Base-by-base conservation (phyloP, 441 rosid species). In the Aleurites moluccanus region DNA sequence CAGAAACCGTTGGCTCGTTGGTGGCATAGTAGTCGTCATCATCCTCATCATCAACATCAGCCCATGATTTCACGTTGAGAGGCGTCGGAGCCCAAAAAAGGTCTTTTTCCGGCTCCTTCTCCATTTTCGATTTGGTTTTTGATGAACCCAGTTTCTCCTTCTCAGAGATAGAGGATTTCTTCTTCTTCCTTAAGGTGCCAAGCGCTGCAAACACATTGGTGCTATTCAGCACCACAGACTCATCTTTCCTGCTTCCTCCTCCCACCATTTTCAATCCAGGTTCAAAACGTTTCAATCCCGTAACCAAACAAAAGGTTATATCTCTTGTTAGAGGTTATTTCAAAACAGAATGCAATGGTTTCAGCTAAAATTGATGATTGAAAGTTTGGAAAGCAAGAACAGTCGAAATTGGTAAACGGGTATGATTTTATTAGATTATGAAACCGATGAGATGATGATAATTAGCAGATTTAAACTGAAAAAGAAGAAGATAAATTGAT, bases 141-240 rank as follows among this genome's bases (percentile, higher is more conserved):
- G 83, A 83, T 1, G 81, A 52, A 61, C 49, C 73, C 79, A 10
- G 2, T 52, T 72, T 53, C 0, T 82, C 83, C 73, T 87, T 85
- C 1, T 88, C 91, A 0, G 76, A 40, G 7, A 50, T 3, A 9
- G 74, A 33, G 3, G 88, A 80, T 80, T 92, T 91, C 94, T 91
- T 92, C 88, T 90, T 92, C 90, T 90, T 92, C 86, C 89, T 85
- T 47, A 88, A 81, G 67, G 87, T 84, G 69, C 83, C 92, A 66
- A 92, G 86, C n/a, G 98, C 98, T 1, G 94, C 97, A 72, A 91
- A 92, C 73, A 87, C 91, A 70, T 92, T 92, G 21, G 84, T 92
- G 74, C 79, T 92, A 79, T 89, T 89, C 60, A 89, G 82, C 82
- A 79, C 87, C 72, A 84, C 64, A 66, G 96, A 87, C 38, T 90